Conservation (phyloP, 345 rosid genomes). For the Rhodamnia rubescens region DNA sequence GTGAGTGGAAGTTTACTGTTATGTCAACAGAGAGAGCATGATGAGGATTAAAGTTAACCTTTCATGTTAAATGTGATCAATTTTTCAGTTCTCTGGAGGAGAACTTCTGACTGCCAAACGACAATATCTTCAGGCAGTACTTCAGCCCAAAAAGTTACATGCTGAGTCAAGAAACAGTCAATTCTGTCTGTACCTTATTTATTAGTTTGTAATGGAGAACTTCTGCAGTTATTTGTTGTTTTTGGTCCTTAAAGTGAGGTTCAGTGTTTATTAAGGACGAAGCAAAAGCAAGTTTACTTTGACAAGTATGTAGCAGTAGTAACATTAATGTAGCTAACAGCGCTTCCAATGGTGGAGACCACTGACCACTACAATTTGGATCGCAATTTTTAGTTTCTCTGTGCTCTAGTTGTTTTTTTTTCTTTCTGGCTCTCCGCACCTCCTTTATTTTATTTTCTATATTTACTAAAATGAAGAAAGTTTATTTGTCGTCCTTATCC, state of each 20-base stretch:
- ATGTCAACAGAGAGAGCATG: background rate
- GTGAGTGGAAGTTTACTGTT: background rate
- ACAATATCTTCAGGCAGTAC: background rate
- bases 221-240: background rate
- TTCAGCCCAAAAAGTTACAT: background rate
- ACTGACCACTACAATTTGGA: background rate
- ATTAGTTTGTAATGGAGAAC: background rate
- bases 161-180: background rate
- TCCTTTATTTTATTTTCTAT: background rate
- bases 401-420: background rate
- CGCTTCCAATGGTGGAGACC: background rate
- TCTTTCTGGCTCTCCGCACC: background rate
- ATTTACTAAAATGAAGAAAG: background rate
- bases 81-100: background rate
- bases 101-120: background rate
- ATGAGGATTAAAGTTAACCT: background rate
- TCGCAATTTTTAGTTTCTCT: background rate
- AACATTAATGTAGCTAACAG: background rate
- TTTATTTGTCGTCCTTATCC: background rate
- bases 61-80: background rate
- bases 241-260: background rate
- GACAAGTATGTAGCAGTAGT: background rate
- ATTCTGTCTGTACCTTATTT: background rate
- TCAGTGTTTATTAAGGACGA: background rate
- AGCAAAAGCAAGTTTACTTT: background rate